These are phyloP conservation scores for Xylariaceae sp. DNA, from an alignment of 2,329 filamentous ascomycete species.

Conservation along the genomic window DNA sequence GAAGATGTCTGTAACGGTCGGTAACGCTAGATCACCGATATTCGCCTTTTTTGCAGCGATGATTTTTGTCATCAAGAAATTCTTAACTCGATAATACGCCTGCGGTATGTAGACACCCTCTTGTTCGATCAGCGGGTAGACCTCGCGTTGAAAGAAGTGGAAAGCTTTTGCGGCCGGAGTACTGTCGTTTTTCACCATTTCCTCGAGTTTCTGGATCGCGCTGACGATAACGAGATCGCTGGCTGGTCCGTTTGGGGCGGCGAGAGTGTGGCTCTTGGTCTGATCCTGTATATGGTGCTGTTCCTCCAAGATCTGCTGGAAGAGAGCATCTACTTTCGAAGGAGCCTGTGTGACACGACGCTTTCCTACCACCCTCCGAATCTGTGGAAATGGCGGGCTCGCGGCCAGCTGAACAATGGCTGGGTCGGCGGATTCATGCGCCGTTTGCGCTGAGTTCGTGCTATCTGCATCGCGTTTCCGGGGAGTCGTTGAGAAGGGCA, in stretches of 20 bases:
- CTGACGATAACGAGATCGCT: conserved; percentile 20
- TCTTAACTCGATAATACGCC: conserved; percentile 29
- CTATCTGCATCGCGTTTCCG: conserved; percentile 10
- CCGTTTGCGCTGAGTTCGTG: background rate
- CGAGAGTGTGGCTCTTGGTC: background rate
- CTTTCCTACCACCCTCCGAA: background rate
- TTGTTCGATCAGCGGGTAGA: conserved; percentile 29
- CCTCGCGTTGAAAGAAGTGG: conserved; percentile 21
- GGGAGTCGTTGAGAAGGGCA: conserved; percentile 19
- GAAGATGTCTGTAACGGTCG: conserved; percentile 37
- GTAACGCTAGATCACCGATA: conserved; percentile 29
- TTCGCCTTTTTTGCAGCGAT: conserved; percentile 30
- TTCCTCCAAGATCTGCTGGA: conserved; percentile 25
- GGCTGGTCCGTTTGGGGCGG: background rate
- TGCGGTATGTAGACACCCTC: conserved; percentile 25
- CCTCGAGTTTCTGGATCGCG: conserved; percentile 24
- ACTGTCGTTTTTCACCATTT: conserved; percentile 31
- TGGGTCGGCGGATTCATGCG: background rate
- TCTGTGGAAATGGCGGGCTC: background rate
- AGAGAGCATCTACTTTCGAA: conserved; percentile 24
- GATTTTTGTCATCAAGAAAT: conserved; percentile 30
- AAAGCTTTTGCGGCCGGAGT: conserved; percentile 23
- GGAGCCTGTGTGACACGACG: conserved; percentile 5
- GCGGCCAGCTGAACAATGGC: background rate
- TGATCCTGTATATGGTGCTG: conserved; percentile 15